Base-by-base conservation (phyloP, 352 stramenopile genomes). In the Phytophthora ramorum region DNA sequence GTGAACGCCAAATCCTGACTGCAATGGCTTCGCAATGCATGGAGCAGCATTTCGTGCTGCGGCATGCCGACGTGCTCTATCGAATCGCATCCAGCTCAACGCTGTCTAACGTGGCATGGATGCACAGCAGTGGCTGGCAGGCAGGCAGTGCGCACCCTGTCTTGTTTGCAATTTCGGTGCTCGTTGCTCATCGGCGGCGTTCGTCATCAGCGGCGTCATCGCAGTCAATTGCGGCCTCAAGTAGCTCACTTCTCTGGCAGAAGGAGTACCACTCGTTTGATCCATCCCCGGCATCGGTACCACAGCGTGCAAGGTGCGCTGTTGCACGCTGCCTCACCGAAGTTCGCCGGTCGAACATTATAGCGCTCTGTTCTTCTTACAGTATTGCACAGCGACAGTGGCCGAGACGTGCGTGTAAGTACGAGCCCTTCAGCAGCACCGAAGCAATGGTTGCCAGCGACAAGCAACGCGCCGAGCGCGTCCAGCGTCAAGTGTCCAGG, bases 121-220 rank as follows among this genome's bases (percentile, higher is more conserved):
- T 12, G 14, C n/a, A 20, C n/a, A n/a, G 8, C 16, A 46, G 17
- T 19, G 16, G n/a, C 8, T 24, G 3, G 9, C 12, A 43, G 13
- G 32, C 37, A 19, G 12, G 13, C 40, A 53, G 24, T 4, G 13
- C 28, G 16, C 16, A 50, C 12, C 53, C 20, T 41, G 65, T 17
- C 67, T 75, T 75, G 67, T 72, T 51, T 75, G 67, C 55, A 14
- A 49, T 61, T 37, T 68, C 50, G 38, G 62, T 71, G 56, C 57
- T 67, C 43, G 46, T 24, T 20, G 20, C 22, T 50, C 20, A 50
- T 28, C 16, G n/a, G 16, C 38, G 20, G 40, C 17, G 45, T 51
- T 51, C 44, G 44, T 50, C 44, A 50, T 20, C 43, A 19, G 19
- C 45, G n/a, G 22, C 10, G 22, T 35, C 40, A 26, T 47, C 40